Conservation (phyloP, 1,284 basidiomycete genomes). For the Naganishia liquefaciens region DNA sequence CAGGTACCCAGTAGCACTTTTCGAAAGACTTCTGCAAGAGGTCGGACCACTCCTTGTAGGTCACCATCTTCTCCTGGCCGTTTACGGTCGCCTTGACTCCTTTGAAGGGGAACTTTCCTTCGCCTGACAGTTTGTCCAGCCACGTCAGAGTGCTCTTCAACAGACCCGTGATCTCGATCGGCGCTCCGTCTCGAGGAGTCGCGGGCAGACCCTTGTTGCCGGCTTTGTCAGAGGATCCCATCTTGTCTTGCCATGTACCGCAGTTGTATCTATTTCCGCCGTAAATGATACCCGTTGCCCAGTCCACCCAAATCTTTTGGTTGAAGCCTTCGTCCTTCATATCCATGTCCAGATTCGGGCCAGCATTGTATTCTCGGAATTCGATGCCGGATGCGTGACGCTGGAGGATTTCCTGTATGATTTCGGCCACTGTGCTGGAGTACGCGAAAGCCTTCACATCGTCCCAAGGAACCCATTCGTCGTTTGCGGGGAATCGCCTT, state of each 20-base stretch:
- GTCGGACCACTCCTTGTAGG: conserved; percentile 86
- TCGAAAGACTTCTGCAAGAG: conserved; percentile 87
- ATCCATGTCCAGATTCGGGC: conserved; percentile 88
- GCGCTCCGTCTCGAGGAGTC: conserved; percentile 91
- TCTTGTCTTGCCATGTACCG: conserved; percentile 94
- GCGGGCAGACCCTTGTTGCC: conserved; percentile 93
- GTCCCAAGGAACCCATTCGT: conserved; percentile 91
- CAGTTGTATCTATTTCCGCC: conserved; percentile 75
- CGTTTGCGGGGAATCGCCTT: conserved; percentile 88
- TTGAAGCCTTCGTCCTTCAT: conserved; percentile 93
- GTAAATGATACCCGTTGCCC: conserved; percentile 85
- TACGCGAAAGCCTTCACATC: conserved; percentile 78
- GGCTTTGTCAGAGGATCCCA: conserved; percentile 86
- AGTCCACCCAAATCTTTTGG: conserved; percentile 90
- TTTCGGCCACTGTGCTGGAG: conserved; percentile 80
- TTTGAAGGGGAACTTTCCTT: conserved; percentile 81
- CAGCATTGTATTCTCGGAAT: conserved; percentile 92
- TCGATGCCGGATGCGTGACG: conserved; percentile 88
- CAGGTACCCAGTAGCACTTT: conserved; percentile 82
- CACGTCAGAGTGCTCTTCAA: conserved; percentile 90
- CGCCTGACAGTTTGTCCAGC: conserved; percentile 68
- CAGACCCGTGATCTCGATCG: conserved; percentile 91
- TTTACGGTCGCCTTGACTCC: conserved; percentile 77
- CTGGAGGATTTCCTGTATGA: conserved; percentile 94
- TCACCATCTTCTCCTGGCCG: conserved; percentile 70